A percentile compares a stretch with the other conserved stretches of the same genome.
Conservation (phyloP, 2,329 filamentous ascomycete species). For the Pseudogymnoascus sp. region DNA sequence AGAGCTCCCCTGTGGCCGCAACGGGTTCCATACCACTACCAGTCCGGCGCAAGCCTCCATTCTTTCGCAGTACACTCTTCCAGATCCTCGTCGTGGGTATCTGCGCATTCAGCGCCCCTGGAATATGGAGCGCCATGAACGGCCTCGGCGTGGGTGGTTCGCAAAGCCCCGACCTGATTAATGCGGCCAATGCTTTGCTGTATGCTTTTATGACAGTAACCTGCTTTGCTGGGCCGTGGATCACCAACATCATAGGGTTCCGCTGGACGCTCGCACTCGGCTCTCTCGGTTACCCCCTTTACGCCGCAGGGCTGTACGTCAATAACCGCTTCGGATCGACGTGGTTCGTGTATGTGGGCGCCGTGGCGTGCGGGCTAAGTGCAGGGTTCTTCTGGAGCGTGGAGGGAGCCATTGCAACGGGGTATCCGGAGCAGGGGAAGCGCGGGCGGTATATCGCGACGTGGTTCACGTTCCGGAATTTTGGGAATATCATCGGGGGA, state of each 20-base stretch:
- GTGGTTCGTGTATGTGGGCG: conserved; percentile 35
- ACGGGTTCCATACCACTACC: neutral
- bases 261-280: conserved; percentile 36
- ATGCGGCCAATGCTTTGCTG: conserved; percentile 39
- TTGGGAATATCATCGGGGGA: conserved; percentile 42
- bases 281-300: conserved; percentile 35
- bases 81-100: conserved; percentile 35
- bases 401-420: conserved; percentile 35
- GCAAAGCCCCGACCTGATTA: conserved; percentile 36
- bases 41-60: neutral
- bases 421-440: conserved; percentile 30
- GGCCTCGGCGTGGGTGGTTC: conserved; percentile 37
- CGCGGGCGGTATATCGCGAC: conserved; percentile 21
- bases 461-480: conserved; percentile 37
- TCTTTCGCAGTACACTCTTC: conserved; percentile 19
- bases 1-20: neutral
- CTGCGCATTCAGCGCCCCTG: conserved; percentile 35
- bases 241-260: conserved; percentile 34
- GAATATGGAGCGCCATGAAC: conserved; percentile 39
- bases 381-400: conserved; percentile 38
- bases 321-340: conserved; percentile 33
- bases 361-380: conserved; percentile 32
- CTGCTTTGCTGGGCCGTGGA: conserved; percentile 34
- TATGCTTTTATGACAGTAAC: conserved; percentile 39
- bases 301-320: conserved; percentile 34